Base-by-base conservation (phyloP, 1,284 basidiomycete species). In the Trichosporon asahii region DNA sequence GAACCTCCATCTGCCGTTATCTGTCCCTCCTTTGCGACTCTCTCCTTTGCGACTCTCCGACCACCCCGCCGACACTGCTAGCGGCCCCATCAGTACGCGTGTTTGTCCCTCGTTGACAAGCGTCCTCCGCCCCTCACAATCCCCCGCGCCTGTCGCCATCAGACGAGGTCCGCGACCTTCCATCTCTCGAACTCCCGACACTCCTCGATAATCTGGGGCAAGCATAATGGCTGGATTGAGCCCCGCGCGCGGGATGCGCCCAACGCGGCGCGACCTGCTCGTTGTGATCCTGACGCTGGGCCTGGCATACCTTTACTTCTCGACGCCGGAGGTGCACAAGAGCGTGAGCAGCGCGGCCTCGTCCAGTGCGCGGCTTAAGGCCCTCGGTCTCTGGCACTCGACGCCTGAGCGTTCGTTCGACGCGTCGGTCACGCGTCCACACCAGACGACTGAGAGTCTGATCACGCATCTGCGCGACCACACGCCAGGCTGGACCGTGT, bases 401-500 rank as follows among this genome's bases (percentile, higher is more conserved):
- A 18, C 49, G 25, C 27, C 29, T 3, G 44, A 29, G 65, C 46
- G 65, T 27, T 23, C 27, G 18, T 33, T 66, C 27, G 44, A 69
- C 55, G 37, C 66, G 46, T 61, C 57, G 15, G 57, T 61, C 18
- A 9, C 29, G 29, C 57, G 57, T 9, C 57, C 57, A 12, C 44
- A 69, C 31, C 67, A 68, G 63, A 55, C 55, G 14, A 12, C 60
- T 49, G 65, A 68, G 15, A 46, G 53, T 44, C 65, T 64, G 6
- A 66, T 69, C 44, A 83, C 78, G 7, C 66, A 74, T 15, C 64
- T 81, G 46, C 73, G 73, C 29, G 83, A 73, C 1, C 79, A 83
- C 76, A 69, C 76, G 40, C 76, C 81, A 0, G 83, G 83, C 0
- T 84, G 81, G 81, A 83, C 81, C 5, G 65, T 84, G 57, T 78